Evolutionary conservation across 768 basidiomycete species (phyloP).

Genomic region (Tubosaeta brunneosetosa): DNA sequence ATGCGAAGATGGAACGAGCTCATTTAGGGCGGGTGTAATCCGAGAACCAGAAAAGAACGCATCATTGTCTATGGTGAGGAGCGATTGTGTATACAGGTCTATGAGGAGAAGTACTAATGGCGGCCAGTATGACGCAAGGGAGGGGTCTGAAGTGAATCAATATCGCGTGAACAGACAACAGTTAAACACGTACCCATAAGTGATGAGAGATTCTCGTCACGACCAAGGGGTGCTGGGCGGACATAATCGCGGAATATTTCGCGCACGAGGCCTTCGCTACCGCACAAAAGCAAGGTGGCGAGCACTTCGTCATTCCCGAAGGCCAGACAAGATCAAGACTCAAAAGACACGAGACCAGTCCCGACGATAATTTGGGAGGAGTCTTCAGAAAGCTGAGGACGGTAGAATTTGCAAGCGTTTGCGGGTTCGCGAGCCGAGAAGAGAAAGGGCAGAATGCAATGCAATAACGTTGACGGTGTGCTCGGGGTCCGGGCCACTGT

Average conservation of each 20-base stretch:
- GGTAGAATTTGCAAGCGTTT: slow-evolving; percentile 61
- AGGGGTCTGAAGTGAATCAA: slow-evolving; percentile 36
- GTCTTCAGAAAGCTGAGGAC: slow-evolving; percentile 43
- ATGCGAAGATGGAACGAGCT: slow-evolving; percentile 69
- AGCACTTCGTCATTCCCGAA: slow-evolving; percentile 53
- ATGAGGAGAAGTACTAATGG: slow-evolving; percentile 73
- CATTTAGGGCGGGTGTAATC: slow-evolving; percentile 80
- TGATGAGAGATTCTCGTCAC: slow-evolving; percentile 40
- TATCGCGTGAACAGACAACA: background rate
- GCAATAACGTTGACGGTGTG: slow-evolving; percentile 30
- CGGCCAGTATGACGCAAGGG: slow-evolving; percentile 50
- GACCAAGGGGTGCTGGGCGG: slow-evolving; percentile 56
- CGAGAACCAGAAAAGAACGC: slow-evolving; percentile 79
- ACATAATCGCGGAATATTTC: slow-evolving; percentile 72
- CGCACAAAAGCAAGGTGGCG: slow-evolving; percentile 45
- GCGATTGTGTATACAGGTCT: slow-evolving; percentile 76
- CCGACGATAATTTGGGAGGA: slow-evolving; percentile 37
- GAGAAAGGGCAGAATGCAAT: slow-evolving; percentile 31
- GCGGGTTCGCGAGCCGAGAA: slow-evolving; percentile 53
- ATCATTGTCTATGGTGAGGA: slow-evolving; percentile 93
- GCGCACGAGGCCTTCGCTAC: slow-evolving; percentile 60
- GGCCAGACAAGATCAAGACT: slow-evolving; percentile 61
- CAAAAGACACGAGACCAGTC: slow-evolving; percentile 55
- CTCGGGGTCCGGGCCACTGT: slow-evolving; percentile 42
- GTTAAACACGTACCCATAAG: slow-evolving; percentile 35